These are phyloP conservation scores for Pleurotus salmoneostramineus DNA, from an alignment of 768 basidiomycete species.

Conservation along the genomic window DNA sequence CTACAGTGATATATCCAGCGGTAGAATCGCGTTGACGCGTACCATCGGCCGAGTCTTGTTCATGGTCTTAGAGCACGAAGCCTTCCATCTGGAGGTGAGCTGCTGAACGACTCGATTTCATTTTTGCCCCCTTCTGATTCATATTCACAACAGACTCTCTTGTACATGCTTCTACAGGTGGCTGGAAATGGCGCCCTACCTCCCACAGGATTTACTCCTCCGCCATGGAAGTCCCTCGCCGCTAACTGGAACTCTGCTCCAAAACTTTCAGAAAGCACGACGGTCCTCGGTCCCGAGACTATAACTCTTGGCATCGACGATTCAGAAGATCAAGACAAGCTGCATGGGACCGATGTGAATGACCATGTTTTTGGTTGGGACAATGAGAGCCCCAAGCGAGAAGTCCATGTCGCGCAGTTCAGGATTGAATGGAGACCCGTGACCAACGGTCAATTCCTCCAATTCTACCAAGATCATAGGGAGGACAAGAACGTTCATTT, in stretches of 20 bases:
- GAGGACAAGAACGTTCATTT: constrained; percentile 41
- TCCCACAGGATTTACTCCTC: constrained; percentile 69
- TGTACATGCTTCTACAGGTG: constrained; percentile 92
- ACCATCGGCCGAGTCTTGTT: constrained; percentile 77
- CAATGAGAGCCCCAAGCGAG: constrained; percentile 75
- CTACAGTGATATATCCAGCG: constrained; percentile 63
- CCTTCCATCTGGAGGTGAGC: constrained; percentile 65
- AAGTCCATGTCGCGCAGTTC: constrained; percentile 63
- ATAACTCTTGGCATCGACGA: constrained; percentile 84
- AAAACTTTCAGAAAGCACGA: constrained; percentile 34
- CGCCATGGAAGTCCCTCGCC: constrained; percentile 61
- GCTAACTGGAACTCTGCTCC: constrained; percentile 47
- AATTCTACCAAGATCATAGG: constrained; percentile 43
- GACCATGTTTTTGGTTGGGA: constrained; percentile 91
- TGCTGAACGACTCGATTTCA: neutral
- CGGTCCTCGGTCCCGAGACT: constrained; percentile 54
- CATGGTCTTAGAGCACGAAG: constrained; percentile 92
- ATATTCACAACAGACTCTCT: constrained; percentile 49
- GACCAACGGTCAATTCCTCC: constrained; percentile 82
- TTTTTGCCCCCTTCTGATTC: neutral
- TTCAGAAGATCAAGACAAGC: constrained; percentile 61
- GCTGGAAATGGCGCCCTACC: constrained; percentile 76
- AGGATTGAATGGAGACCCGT: constrained; percentile 82
- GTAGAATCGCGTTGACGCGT: constrained; percentile 52
- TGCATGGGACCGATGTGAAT: constrained; percentile 30